These are phyloP conservation scores for Diaporthe longicolla DNA, from an alignment of 2,329 filamentous ascomycete species.

Conservation along the genomic window DNA sequence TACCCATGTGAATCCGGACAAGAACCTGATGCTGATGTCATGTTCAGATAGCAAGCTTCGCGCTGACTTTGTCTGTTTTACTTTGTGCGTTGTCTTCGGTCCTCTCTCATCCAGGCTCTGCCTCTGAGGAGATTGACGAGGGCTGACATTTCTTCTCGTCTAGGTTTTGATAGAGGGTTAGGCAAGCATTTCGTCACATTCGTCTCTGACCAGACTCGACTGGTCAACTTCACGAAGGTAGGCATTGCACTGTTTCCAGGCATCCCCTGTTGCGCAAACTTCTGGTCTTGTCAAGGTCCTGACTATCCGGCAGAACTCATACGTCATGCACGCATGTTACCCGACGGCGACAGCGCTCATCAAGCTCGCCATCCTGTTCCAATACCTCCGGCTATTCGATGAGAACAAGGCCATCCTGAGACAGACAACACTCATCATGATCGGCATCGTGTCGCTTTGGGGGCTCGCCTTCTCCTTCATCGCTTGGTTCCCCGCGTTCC, in stretches of 20 bases:
- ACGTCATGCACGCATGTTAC: slow-evolving; percentile 47
- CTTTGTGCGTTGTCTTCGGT: neutral
- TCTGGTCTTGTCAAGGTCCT: neutral
- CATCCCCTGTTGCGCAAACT: too few species aligned
- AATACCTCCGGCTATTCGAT: slow-evolving; percentile 48
- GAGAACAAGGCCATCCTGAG: slow-evolving; percentile 36
- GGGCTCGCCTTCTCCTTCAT: slow-evolving; percentile 47
- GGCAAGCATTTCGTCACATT: slow-evolving; percentile 36
- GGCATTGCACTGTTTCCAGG: neutral
- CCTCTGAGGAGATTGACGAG: too few species aligned
- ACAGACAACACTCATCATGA: slow-evolving; percentile 42
- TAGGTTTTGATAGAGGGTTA: slow-evolving; percentile 21
- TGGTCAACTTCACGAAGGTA: slow-evolving; percentile 31
- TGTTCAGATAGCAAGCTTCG: slow-evolving; percentile 15
- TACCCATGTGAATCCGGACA: too few species aligned
- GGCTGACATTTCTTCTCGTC: neutral
- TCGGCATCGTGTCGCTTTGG: slow-evolving; percentile 45
- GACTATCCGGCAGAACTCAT: slow-evolving; percentile 44
- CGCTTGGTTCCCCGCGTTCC: slow-evolving; percentile 48
- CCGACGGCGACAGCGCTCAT: slow-evolving; percentile 47
- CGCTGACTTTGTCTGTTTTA: slow-evolving; percentile 27
- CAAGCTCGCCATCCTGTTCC: slow-evolving; percentile 49
- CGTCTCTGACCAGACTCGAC: neutral
- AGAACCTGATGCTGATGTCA: neutral
- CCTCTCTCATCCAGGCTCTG: neutral